Conservation (phyloP, 2,329 filamentous ascomycete species). For the Diaporthe sp. region DNA sequence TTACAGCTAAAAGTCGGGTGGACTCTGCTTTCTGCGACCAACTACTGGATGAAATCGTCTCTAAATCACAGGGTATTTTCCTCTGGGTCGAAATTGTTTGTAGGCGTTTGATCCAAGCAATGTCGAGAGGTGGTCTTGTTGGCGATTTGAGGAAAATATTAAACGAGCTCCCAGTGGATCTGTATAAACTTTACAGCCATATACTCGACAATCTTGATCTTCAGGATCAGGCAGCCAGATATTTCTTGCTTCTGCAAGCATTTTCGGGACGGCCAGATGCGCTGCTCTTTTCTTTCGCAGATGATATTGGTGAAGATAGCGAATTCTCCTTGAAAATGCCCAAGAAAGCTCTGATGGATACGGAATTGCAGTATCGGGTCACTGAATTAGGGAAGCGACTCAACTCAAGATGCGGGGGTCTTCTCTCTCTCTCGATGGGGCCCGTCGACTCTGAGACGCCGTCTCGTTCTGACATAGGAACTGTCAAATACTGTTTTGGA, state of each 20-base stretch:
- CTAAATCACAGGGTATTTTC: neutral
- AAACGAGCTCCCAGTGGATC: neutral
- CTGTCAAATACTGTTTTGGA: too few relatives aligned
- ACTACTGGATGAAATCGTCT: neutral
- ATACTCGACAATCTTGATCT: neutral
- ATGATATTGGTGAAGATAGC: neutral
- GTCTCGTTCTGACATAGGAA: too few relatives aligned
- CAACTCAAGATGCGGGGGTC: conserved; percentile 1
- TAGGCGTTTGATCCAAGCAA: neutral
- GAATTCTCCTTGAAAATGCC: neutral
- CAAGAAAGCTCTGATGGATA: neutral
- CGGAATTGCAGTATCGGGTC: neutral
- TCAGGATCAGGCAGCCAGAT: neutral
- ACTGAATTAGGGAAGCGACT: neutral
- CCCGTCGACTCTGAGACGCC: too few relatives aligned
- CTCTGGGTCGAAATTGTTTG: neutral
- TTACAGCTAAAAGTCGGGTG: neutral
- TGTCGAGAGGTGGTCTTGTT: neutral
- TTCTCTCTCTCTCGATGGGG: neutral
- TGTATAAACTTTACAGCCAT: neutral
- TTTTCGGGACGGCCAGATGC: neutral
- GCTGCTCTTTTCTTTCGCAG: neutral
- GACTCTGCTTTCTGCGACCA: neutral
- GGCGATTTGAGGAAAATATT: neutral
- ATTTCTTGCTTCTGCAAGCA: neutral